Conservation (phyloP, 306 rosid genomes). For the Cucurbita moschata region DNA sequence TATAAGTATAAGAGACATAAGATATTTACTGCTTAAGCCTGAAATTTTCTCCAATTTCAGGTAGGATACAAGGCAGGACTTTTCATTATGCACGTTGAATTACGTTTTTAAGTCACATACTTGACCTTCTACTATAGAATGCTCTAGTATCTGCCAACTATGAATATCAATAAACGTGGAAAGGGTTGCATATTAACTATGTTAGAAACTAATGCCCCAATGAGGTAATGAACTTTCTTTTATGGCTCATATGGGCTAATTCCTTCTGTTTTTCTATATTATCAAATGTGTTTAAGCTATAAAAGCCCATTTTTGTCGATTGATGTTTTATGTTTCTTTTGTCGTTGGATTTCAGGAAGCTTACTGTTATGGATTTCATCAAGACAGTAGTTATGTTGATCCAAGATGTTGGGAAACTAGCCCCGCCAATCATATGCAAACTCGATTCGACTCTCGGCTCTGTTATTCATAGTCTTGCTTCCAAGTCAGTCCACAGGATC, state of each 20-base stretch:
- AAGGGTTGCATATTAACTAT: background rate
- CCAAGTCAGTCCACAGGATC: constrained; percentile 71
- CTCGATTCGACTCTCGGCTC: constrained; percentile 37
- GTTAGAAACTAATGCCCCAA: background rate
- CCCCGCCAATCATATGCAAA: constrained; percentile 57
- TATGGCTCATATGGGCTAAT: background rate
- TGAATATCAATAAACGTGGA: background rate
- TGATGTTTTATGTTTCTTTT: background rate
- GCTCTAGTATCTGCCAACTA: background rate
- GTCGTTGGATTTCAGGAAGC: constrained; percentile 40
- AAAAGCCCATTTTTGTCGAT: background rate
- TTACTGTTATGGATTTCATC: constrained; percentile 58
- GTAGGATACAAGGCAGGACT: constrained; percentile 15
- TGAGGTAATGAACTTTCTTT: background rate
- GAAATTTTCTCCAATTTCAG: constrained; percentile 75
- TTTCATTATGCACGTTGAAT: background rate
- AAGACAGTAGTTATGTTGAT: constrained; percentile 24
- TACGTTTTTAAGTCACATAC: background rate
- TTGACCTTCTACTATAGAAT: background rate
- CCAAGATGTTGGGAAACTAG: constrained; percentile 25
- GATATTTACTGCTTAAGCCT: constrained; percentile 55
- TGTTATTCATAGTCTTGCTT: constrained; percentile 56
- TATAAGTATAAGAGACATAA: constrained; percentile 58
- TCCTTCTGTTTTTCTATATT: background rate
- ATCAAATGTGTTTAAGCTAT: background rate